phyloP scores from a whole-genome alignment of 2,329 filamentous ascomycete species.

The Diplodia scrobiculata region DNA sequence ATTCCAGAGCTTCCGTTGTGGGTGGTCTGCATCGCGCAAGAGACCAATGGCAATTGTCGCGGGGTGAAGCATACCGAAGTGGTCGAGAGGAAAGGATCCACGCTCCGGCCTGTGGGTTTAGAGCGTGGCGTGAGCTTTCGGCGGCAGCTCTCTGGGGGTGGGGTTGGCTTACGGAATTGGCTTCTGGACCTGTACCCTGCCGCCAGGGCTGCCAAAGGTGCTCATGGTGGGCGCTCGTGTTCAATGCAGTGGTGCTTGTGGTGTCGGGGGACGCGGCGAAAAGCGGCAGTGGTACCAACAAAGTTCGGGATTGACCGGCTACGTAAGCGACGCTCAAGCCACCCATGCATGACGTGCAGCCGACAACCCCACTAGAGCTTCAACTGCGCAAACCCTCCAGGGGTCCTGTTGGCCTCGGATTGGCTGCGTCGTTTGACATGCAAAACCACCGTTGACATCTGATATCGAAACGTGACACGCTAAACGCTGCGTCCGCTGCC shows the following conservation, averaged over 20 bases:
- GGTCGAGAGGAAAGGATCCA: conserved; percentile 94
- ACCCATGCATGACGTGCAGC: conserved; percentile 15
- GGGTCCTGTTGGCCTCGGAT: not conserved
- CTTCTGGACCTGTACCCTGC: conserved; percentile 63
- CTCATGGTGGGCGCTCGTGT: conserved; percentile 51
- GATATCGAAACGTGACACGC: too few species aligned
- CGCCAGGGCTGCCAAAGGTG: conserved; percentile 71
- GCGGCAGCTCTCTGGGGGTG: not conserved
- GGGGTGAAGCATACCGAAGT: conserved; percentile 65
- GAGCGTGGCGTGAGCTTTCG: not conserved
- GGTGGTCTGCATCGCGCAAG: not conserved
- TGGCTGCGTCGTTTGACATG: not conserved
- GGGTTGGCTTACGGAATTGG: conserved; percentile 65
- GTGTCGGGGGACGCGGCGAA: not conserved
- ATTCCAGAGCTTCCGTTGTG: not conserved
- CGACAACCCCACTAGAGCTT: conserved; percentile 5
- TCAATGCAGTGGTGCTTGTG: not conserved
- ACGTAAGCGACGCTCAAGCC: not conserved
- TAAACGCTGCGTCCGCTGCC: too few species aligned
- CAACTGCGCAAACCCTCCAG: conserved; percentile 6
- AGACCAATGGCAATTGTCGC: not conserved
- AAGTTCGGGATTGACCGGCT: conserved; percentile 11
- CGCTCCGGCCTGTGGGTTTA: conserved; percentile 73
- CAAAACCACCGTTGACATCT: too few species aligned
- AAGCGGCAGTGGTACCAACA: conserved; percentile 10